phyloP scores from a whole-genome alignment of 2,329 filamentous ascomycete genomes.

The Claviceps africana region DNA sequence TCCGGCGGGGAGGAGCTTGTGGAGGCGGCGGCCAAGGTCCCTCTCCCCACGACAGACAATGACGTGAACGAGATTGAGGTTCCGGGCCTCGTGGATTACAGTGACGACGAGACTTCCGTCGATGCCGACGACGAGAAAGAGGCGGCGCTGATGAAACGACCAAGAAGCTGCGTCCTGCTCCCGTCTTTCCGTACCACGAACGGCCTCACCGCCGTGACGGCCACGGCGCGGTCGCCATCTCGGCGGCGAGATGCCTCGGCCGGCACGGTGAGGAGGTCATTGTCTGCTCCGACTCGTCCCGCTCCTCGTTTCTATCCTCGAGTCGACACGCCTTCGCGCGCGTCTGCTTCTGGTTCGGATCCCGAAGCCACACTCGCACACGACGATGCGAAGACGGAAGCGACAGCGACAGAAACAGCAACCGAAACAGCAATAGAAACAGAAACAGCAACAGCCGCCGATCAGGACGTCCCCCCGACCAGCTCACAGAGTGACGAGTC shows the following conservation, averaged over 20 bases:
- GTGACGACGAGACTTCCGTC: slow-evolving; percentile 45
- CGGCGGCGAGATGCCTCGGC: slow-evolving; percentile 22
- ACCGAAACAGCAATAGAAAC: not conserved
- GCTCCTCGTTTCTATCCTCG: slow-evolving; percentile 7
- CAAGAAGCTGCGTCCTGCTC: slow-evolving; percentile 31
- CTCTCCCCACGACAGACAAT: slow-evolving; percentile 51
- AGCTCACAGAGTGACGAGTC: slow-evolving; percentile 1
- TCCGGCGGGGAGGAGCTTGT: slow-evolving; percentile 16
- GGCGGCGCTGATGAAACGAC: slow-evolving; percentile 19
- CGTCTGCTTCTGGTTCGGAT: not conserved
- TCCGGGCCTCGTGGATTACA: slow-evolving; percentile 49
- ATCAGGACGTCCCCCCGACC: not conserved
- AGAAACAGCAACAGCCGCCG: not conserved
- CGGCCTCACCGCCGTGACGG: slow-evolving; percentile 9
- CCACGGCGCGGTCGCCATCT: slow-evolving; percentile 15
- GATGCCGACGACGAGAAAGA: slow-evolving; percentile 25
- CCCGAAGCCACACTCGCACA: not conserved
- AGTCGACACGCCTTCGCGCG: not conserved
- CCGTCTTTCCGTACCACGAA: slow-evolving; percentile 10
- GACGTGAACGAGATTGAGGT: slow-evolving; percentile 73
- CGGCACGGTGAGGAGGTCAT: slow-evolving; percentile 29
- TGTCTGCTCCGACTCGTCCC: slow-evolving; percentile 31
- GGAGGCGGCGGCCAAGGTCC: slow-evolving; percentile 32
- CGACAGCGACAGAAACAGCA: not conserved
- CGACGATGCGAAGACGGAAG: not conserved